These are phyloP conservation scores for Nicotiana attenuata DNA, from an alignment of 257 asterid genomes.

Conservation along the genomic window DNA sequence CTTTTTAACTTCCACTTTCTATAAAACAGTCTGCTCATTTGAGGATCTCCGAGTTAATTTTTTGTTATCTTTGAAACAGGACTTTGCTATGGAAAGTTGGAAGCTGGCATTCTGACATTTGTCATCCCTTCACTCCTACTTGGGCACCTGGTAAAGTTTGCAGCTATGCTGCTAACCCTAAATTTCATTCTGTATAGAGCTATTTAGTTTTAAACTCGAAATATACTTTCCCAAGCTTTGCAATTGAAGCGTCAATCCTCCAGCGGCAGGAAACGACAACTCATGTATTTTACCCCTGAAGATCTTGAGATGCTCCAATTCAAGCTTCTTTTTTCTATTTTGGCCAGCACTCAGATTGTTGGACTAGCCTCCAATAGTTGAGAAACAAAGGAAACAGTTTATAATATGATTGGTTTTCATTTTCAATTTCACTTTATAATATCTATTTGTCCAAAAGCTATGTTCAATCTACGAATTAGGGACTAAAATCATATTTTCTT, in stretches of 20 bases:
- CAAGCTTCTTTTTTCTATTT: not conserved
- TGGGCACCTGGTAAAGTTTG: conserved; percentile 69
- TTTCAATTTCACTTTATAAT: not conserved
- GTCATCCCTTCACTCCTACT: conserved; percentile 76
- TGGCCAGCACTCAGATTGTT: not conserved
- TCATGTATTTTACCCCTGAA: not conserved
- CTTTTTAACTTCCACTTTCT: not conserved
- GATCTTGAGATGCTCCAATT: not conserved
- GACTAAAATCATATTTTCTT: not conserved
- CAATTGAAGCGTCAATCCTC: not conserved
- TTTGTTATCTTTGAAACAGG: conserved; percentile 35
- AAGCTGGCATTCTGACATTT: conserved; percentile 75
- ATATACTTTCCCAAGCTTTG: not conserved
- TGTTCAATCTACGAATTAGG: not conserved
- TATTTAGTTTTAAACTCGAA: not conserved
- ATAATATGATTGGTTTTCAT: not conserved
- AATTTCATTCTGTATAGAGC: not conserved
- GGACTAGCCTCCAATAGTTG: not conserved
- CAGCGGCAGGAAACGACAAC: not conserved
- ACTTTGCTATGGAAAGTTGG: conserved; percentile 91
- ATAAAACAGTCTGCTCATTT: not conserved
- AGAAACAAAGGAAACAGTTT: not conserved
- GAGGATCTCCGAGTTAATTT: not conserved
- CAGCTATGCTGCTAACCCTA: not conserved
- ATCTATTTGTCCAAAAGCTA: not conserved